Base-by-base conservation (phyloP, 2,329 filamentous ascomycete species). In the Emmonsia crescens region DNA sequence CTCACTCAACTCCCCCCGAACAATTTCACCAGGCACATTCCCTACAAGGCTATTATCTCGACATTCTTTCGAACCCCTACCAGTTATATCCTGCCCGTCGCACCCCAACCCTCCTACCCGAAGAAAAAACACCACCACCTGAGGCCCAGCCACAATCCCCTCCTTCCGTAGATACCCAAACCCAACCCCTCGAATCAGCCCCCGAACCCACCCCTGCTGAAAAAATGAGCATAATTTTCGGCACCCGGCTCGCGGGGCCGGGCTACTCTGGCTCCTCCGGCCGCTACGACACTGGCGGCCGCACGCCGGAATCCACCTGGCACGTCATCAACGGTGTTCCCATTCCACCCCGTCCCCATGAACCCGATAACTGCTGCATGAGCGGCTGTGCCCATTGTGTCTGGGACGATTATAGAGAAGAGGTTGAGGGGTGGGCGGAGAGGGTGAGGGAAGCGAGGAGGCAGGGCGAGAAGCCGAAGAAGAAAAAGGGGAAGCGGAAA, bases 361-460 rank as follows among this genome's bases (percentile, higher is more conserved):
- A 99, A 75, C 94, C 94, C 3, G 94, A 97, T 70, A 96, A 99
- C 72, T 99, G 94, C 81, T 99, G 94, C 76, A 99, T 99, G 94
- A 94, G 89, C 71, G 94, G 94, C 2, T 99, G 94, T 73, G 93
- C 96, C 57, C 92, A 97, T 74, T 99, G 94, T 74, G 94, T 97
- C 2, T 97, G 92, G 92, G 92, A 96, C 69, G 80, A 85, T 60
- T 97, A 87, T 75, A 83, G 92, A 9, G 93, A 99, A 67, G 94
- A 97, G 59, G 82, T 97, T 76, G 92, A 97, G 74, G 89, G 89
- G 62, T 97, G 91, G 90, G 88, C 86, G 3, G 77, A 79, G 16
- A 82, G 85, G 62, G 83, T 82, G 42, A 77, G 79, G 3, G 82
- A 87, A 70, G 91, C 90, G 0, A 82, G 86, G 68, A 72, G 57